Evolutionary conservation across 2,329 filamentous ascomycete species (phyloP), one percentile per base, ranked within the genome.

Genomic region (Zasmidium angulare): DNA sequence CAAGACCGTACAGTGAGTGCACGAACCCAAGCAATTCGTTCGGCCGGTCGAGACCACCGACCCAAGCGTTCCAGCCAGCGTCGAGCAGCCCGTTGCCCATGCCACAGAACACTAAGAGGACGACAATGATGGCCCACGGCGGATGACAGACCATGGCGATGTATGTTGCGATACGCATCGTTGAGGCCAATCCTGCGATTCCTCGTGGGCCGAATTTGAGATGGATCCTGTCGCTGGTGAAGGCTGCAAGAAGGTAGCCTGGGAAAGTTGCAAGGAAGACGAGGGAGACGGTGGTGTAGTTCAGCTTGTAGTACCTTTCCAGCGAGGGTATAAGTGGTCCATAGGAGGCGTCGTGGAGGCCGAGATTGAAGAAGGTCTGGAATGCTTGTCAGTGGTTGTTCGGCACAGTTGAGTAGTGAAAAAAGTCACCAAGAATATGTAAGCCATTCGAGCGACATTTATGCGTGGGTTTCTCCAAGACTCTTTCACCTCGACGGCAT

Each of bases 1-100:
- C 89, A 0, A 89, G 68, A 0, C 87, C 88, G 67, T 90, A 91
- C n/a, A 83, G 82, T 0, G 83, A 86, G 70, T 90, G 88, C 22
- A 91, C 73, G 55, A 90, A 78, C 0, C 89, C 88, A 2, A 90
- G 80, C 1, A 91, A 77, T 68, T 90, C 85, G 69, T 91, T 91
- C 11, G 87, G 83, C 58, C 84, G 82, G n/a, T 83, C 80, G 84
- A 92, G 89, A 67, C 87, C 87, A 10, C 89, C 89, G 19, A 84
- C 78, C 79, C 80, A 84, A 0, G 81, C 80, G 66, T 81, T 82
- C 76, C 81, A 84, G 3, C 80, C 82, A 0, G 81, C 81, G 63
- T 84, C 86, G 47, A 84, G 79, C 7, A 90, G 74, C 2, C 88
- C 88, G 69, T 86, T 89, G 1, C 88, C 88, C 54, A 88, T 85